Percentiles rank a stretch among this genome's conserved stretches.
Evolutionary conservation across 1,284 basidiomycete genomes (phyloP).

Genomic region (Porogramme epimiltina): DNA sequence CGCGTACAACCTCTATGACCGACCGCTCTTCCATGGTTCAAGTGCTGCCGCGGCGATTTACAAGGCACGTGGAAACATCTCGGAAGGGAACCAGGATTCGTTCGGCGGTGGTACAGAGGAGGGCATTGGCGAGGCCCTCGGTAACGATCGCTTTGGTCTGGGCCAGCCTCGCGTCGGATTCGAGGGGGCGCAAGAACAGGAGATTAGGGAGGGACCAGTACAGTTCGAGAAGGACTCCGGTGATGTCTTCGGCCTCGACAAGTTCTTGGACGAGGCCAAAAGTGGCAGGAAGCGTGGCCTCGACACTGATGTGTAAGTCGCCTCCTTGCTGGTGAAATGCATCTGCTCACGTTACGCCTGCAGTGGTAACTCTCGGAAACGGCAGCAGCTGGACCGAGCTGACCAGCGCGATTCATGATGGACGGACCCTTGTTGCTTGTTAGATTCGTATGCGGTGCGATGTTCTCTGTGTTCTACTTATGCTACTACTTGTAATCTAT

Average conservation of each 20-base stretch:
- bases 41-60: constrained; percentile 97
- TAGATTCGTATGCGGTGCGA: constrained; percentile 8
- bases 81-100: constrained; percentile 84
- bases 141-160: constrained; percentile 93
- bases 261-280: constrained; percentile 97
- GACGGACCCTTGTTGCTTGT: background rate
- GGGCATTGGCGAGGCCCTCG: constrained; percentile 86
- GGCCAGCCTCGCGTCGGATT: constrained; percentile 88
- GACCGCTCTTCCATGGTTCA: constrained; percentile 94
- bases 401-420: constrained; percentile 49
- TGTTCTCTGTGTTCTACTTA: constrained; percentile 15
- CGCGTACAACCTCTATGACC: constrained; percentile 92
- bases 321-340: background rate
- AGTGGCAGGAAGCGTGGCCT: constrained; percentile 89
- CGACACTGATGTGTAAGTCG: constrained; percentile 70
- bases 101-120: constrained; percentile 95
- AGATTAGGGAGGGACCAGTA: constrained; percentile 90
- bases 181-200: constrained; percentile 84
- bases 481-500: constrained; percentile 22
- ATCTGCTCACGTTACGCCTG: constrained; percentile 20
- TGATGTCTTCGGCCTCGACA: constrained; percentile 98
- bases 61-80: constrained; percentile 85
- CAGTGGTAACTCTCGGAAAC: constrained; percentile 67
- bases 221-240: constrained; percentile 97
- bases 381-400: constrained; percentile 72